phyloP scores from a whole-genome alignment of 306 rosid genomes.

The Glycine latifolia region DNA sequence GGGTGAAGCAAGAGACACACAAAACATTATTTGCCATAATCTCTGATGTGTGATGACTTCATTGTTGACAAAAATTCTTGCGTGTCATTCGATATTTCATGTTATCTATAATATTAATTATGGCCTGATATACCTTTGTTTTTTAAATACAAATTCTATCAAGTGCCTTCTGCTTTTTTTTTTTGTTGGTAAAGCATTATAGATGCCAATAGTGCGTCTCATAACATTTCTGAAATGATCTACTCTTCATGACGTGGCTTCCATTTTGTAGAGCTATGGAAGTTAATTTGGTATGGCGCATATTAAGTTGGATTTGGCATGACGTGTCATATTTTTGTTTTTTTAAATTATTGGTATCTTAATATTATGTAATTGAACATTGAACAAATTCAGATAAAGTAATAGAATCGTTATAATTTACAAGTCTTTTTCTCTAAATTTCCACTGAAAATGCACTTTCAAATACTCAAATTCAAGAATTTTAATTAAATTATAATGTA shows the following conservation, averaged over 20 bases:
- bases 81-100: constrained; percentile 12
- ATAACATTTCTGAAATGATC: constrained; percentile 43
- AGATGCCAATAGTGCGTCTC: constrained; percentile 37
- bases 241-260: constrained; percentile 47
- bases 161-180: constrained; percentile 49
- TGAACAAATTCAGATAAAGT: too few relatives aligned
- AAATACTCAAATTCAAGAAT: too few relatives aligned
- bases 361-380: too few relatives aligned
- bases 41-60: not conserved
- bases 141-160: not conserved
- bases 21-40: constrained; percentile 29
- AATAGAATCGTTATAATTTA: too few relatives aligned
- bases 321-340: too few relatives aligned
- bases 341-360: too few relatives aligned
- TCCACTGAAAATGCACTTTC: too few relatives aligned
- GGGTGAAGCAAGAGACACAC: constrained; percentile 32
- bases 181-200: constrained; percentile 41
- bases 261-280: constrained; percentile 48
- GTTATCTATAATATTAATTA: constrained; percentile 13
- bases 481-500: too few relatives aligned
- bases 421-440: too few relatives aligned
- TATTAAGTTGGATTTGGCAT: not conserved
- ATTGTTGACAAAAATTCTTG: constrained; percentile 1
- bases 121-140: not conserved
- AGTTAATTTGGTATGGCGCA: constrained; percentile 19